These are phyloP conservation scores for Podaxis mareebaensis DNA, from an alignment of 768 basidiomycete genomes.

Conservation along the genomic window DNA sequence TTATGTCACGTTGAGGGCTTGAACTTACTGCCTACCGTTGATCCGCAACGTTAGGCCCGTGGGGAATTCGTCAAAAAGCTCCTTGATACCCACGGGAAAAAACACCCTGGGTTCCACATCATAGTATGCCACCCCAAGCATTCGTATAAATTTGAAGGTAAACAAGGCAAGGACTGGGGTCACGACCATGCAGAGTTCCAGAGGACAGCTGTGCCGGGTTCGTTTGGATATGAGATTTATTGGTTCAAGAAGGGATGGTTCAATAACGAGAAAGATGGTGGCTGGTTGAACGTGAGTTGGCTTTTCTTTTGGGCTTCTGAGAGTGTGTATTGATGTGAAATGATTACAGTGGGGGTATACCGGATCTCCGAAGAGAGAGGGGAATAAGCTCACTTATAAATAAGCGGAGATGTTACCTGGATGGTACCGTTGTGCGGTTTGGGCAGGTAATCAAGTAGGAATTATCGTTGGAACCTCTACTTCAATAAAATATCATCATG, in stretches of 20 bases:
- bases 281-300: constrained; percentile 24
- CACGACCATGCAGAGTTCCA: constrained; percentile 13
- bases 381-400: neutral
- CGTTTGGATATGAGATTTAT: constrained; percentile 25
- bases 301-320: neutral
- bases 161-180: constrained; percentile 16
- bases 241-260: constrained; percentile 25
- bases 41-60: neutral
- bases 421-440: neutral
- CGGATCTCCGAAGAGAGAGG: neutral
- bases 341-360: neutral
- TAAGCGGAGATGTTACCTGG: too few species aligned
- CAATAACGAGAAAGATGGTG: constrained; percentile 23
- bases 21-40: neutral
- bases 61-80: neutral
- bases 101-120: neutral
- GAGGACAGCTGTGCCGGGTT: neutral
- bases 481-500: too few species aligned
- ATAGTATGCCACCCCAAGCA: constrained; percentile 16
- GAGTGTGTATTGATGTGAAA: neutral
- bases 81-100: neutral
- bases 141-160: constrained; percentile 15
- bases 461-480: neutral
- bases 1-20: neutral
- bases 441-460: neutral